A percentile compares a stretch with the other conserved stretches of the same genome.
phyloP scores from a whole-genome alignment of 2,329 filamentous ascomycete genomes.

The Apiospora saccharicola region DNA sequence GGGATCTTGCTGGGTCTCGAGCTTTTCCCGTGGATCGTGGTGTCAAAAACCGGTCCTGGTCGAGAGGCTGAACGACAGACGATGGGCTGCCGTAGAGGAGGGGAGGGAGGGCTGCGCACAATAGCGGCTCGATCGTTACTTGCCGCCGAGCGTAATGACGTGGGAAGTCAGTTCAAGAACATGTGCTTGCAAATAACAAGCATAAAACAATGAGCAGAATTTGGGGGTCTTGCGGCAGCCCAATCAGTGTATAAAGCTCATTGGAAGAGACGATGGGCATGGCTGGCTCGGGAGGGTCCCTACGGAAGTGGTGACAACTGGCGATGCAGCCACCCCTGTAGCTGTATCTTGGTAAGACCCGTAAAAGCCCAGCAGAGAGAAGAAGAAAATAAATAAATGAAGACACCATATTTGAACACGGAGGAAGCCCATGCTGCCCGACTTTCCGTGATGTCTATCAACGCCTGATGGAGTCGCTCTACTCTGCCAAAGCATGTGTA shows the following conservation, averaged over 20 bases:
- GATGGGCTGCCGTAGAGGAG: background rate
- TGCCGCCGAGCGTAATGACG: conserved; percentile 5
- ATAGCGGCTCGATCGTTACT: background rate
- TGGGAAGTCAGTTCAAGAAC: background rate
- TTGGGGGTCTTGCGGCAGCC: background rate
- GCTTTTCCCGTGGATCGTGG: conserved; percentile 16
- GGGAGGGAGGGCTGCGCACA: background rate
- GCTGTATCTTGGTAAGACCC: background rate
- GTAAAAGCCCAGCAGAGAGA: background rate
- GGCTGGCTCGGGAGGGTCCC: background rate
- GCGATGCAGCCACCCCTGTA: background rate
- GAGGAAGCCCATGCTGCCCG: background rate
- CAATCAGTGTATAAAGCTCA: conserved; percentile 12
- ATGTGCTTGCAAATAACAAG: background rate
- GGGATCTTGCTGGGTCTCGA: conserved; percentile 4
- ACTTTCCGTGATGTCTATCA: background rate
- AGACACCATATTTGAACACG: conserved; percentile 15
- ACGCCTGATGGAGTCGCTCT: background rate
- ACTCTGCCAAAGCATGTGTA: background rate
- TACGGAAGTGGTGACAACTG: background rate
- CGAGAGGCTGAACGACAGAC: background rate
- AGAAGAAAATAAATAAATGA: conserved; percentile 12
- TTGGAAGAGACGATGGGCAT: background rate
- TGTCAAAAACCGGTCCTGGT: conserved; percentile 6
- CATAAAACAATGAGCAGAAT: background rate